A percentile compares a stretch with the other conserved stretches of the same genome.
phyloP scores from a whole-genome alignment of 768 basidiomycete genomes.

The Boletellus ananas region DNA sequence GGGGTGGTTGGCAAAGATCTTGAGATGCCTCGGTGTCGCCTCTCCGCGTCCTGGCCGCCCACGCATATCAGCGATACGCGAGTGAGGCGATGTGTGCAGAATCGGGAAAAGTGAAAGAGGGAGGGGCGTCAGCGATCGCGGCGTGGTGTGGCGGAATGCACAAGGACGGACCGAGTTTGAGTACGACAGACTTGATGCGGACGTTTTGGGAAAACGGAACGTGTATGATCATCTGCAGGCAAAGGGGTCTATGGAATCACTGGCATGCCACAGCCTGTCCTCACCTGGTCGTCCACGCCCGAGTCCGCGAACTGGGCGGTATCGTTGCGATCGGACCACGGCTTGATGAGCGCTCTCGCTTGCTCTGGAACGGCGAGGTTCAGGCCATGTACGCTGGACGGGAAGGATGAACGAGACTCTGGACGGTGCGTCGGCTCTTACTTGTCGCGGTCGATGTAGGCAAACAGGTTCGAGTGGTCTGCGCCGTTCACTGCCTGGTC shows the following conservation, averaged over 20 bases:
- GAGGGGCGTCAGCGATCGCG: slow-evolving; percentile 7
- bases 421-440: slow-evolving; percentile 27
- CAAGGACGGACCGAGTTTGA: slow-evolving; percentile 61
- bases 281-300: slow-evolving; percentile 81
- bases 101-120: slow-evolving; percentile 2
- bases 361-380: slow-evolving; percentile 79
- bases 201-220: slow-evolving; percentile 79
- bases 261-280: slow-evolving; percentile 12
- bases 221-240: slow-evolving; percentile 68
- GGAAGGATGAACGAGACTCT: background rate
- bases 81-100: slow-evolving; percentile 5
- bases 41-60: slow-evolving; percentile 64
- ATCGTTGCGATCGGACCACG: slow-evolving; percentile 76
- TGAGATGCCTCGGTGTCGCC: slow-evolving; percentile 66
- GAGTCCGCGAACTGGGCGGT: slow-evolving; percentile 66
- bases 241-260: slow-evolving; percentile 14
- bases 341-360: slow-evolving; percentile 73
- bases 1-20: slow-evolving; percentile 69
- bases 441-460: slow-evolving; percentile 65
- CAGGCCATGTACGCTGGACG: slow-evolving; percentile 67
- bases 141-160: slow-evolving; percentile 8
- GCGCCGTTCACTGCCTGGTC: slow-evolving; percentile 38
- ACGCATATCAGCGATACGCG: slow-evolving; percentile 3
- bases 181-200: slow-evolving; percentile 64
- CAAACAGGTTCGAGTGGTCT: slow-evolving; percentile 54